A percentile compares a stretch with the other conserved stretches of the same genome.
Conservation (phyloP, 495 filamentous ascomycete genomes). For the Podospora didyma region DNA sequence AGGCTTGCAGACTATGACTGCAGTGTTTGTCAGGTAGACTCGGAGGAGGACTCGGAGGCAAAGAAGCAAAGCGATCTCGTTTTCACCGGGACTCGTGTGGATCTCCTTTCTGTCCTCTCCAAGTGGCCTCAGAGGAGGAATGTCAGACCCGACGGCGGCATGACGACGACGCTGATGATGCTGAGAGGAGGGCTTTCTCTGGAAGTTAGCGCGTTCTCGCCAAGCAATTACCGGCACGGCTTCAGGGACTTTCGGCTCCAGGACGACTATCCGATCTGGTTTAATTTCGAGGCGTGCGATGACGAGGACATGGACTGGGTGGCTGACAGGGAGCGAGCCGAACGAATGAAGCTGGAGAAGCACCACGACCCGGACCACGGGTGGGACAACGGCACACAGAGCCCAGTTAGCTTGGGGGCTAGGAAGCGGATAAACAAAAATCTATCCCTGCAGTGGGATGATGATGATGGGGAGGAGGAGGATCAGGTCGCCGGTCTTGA, state of each 20-base stretch:
- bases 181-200: not conserved
- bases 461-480: not conserved
- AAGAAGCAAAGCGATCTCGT: not conserved
- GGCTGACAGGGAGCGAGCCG: not conserved
- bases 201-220: not conserved
- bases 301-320: not conserved
- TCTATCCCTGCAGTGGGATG: not conserved
- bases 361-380: not conserved
- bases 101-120: not conserved
- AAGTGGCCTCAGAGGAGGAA: not conserved
- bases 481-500: too few species aligned
- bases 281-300: not conserved
- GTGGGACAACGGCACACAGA: conserved; percentile 1
- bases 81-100: not conserved
- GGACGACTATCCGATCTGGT: conserved; percentile 2
- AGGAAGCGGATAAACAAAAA: not conserved
- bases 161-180: not conserved
- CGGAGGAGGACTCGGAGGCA: not conserved
- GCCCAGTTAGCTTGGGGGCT: not conserved
- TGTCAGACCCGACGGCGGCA: not conserved
- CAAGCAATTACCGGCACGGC: conserved; percentile 1
- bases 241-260: conserved; percentile 7
- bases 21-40: not conserved
- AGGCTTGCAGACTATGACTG: conserved; percentile 1
- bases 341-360: not conserved